Conservation (phyloP, 73 alveolate species). For the Stentor coeruleus region DNA sequence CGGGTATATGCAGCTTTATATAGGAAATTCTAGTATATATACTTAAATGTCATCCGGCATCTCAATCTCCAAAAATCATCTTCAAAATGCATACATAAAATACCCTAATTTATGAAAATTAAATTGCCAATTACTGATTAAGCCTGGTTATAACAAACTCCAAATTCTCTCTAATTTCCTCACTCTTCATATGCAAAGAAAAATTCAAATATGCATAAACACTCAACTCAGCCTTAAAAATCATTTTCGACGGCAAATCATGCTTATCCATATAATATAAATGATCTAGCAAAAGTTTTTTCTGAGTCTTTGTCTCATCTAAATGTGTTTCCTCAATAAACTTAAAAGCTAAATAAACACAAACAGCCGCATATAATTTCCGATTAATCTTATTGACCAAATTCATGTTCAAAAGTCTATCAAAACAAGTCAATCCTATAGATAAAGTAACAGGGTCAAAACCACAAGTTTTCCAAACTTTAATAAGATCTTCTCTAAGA, state of each 20-base stretch:
- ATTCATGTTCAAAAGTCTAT: neutral
- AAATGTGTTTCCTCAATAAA: neutral
- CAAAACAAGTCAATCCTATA: neutral
- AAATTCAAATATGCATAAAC: slow-evolving; percentile 15
- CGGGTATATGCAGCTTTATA: no score
- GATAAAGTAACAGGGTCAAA: slow-evolving; percentile 8
- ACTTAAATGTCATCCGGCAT: no score
- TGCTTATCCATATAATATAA: neutral
- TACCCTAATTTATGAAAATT: no score
- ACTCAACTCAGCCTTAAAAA: neutral
- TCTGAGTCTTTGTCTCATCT: neutral
- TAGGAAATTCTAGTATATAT: no score
- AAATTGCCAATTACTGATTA: no score
- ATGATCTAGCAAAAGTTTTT: neutral
- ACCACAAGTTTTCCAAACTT: neutral
- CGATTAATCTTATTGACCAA: neutral
- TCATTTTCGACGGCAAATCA: neutral
- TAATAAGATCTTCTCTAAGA: neutral
- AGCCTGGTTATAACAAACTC: no score
- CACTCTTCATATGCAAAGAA: neutral
- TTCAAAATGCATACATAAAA: no score
- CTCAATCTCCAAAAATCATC: no score
- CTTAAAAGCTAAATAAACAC: slow-evolving; percentile 2
- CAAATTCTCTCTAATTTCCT: slow-evolving; percentile 15
- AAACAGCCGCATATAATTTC: neutral